Conservation (phyloP, 495 filamentous ascomycete species). For the Echria macrotheca region DNA sequence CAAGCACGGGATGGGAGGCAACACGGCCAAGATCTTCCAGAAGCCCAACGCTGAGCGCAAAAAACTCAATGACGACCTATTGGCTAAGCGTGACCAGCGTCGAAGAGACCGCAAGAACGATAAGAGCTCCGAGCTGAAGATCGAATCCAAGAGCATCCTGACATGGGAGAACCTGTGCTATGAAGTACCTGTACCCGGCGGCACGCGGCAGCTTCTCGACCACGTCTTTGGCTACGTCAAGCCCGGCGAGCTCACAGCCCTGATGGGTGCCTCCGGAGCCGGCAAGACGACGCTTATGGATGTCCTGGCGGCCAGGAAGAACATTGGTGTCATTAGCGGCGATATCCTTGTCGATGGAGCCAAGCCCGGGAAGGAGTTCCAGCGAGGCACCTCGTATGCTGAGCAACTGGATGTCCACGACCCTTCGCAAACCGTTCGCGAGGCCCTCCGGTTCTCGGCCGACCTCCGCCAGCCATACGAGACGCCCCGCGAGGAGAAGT, state of each 20-base stretch:
- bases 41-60: slow-evolving; percentile 67
- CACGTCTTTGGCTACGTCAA: slow-evolving; percentile 72
- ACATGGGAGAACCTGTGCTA: slow-evolving; percentile 80
- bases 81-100: slow-evolving; percentile 49
- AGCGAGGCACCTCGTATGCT: slow-evolving; percentile 74
- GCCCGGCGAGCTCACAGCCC: slow-evolving; percentile 70
- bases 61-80: slow-evolving; percentile 59
- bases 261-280: slow-evolving; percentile 84
- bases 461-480: slow-evolving; percentile 71
- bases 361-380: slow-evolving; percentile 62
- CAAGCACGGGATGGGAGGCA: slow-evolving; percentile 70
- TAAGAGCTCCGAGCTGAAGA: slow-evolving; percentile 51
- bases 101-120: slow-evolving; percentile 46
- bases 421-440: slow-evolving; percentile 69
- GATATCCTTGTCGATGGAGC: slow-evolving; percentile 70
- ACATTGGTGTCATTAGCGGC: slow-evolving; percentile 69
- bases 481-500: slow-evolving; percentile 65
- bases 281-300: slow-evolving; percentile 82
- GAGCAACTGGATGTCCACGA: slow-evolving; percentile 84
- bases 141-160: slow-evolving; percentile 63
- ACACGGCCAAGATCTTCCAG: slow-evolving; percentile 66
- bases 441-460: slow-evolving; percentile 80
- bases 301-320: slow-evolving; percentile 70
- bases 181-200: slow-evolving; percentile 65
- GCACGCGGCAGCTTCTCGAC: slow-evolving; percentile 63